A percentile compares a stretch with the other conserved stretches of the same genome.
Conservation (phyloP, 305 asterid species). For the Fraxinus sp. region DNA sequence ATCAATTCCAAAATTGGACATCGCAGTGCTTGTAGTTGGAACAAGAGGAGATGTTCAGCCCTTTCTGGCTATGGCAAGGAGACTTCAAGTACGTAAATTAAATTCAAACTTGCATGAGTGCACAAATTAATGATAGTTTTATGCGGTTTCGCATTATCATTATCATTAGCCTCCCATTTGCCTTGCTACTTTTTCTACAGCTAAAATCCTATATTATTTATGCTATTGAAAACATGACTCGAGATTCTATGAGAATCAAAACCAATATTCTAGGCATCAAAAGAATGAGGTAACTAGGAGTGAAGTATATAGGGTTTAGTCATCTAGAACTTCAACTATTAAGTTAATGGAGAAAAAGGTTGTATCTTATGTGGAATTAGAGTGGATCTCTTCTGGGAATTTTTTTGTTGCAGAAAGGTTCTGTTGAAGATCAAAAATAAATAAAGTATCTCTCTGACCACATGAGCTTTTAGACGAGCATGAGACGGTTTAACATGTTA, state of each 20-base stretch:
- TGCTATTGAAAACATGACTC: neutral
- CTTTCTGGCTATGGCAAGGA: conserved; percentile 83
- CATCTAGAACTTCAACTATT: neutral
- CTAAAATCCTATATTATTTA: neutral
- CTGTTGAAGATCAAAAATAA: neutral
- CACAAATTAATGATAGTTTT: neutral
- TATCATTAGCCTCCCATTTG: neutral
- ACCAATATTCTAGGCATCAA: neutral
- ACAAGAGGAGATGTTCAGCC: conserved; percentile 99
- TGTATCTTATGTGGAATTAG: neutral
- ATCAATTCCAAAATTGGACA: conserved; percentile 68
- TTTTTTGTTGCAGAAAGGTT: neutral
- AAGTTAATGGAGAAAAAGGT: neutral
- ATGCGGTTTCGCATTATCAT: neutral
- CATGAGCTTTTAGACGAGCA: neutral
- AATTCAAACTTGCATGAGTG: neutral
- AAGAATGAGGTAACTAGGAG: neutral
- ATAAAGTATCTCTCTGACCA: neutral
- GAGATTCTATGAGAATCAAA: neutral
- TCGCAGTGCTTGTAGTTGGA: conserved; percentile 90
- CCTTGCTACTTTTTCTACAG: neutral
- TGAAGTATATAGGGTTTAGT: neutral
- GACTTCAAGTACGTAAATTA: conserved; percentile 63
- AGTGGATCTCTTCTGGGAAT: neutral
- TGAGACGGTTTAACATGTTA: neutral